Evolutionary conservation across 257 asterid species (phyloP), one percentile per base, ranked within the genome.

Genomic region (Scutellaria galericulata): DNA sequence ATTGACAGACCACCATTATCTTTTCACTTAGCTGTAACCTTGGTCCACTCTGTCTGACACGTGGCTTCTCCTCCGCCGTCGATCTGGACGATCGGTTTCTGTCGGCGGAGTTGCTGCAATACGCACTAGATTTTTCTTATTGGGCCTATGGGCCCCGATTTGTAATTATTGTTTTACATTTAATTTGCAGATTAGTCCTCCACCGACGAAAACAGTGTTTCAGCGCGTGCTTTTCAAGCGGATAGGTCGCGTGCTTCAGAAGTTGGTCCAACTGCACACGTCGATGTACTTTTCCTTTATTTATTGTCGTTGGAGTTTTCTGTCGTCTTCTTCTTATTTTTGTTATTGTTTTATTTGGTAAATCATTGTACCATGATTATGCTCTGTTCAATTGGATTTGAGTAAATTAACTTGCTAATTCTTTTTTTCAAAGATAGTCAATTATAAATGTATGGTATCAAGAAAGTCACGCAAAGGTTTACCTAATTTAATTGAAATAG

Each of bases 1-100:
- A 75, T 60, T 46, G 82, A 82, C 79, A 72, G 77, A 12, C 67
- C 79, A 77, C 66, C 80, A 39, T 79, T 71, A 62, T 44, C 62
- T 64, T 72, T 71, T 78, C 48, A 39, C 22, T 70, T 76, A 72
- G 82, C 80, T 77, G 76, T 78, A 51, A 55, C 8, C 3, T 2
- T 55, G 78, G 69, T 77, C 86, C 79, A 63, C 60, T 1, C 15
- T 3, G 12, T 20, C 0, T 2, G 42, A 27, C 73, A 79, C 86
- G 88, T 86, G 85, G 84, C 74, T 2, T 0, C 3, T 4, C 7
- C 7, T 0, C 1, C 1, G 6, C 53, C 83, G 77, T 83, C 24
- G 65, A 83, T 83, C 76, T 62, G 48, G 60, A 13, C 18, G 75
- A 63, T 77, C 14, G 70, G 15, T 50, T 66, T 80, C 70, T 80